phyloP scores from a whole-genome alignment of 495 filamentous ascomycete genomes.

The Tuber melanosporum region DNA sequence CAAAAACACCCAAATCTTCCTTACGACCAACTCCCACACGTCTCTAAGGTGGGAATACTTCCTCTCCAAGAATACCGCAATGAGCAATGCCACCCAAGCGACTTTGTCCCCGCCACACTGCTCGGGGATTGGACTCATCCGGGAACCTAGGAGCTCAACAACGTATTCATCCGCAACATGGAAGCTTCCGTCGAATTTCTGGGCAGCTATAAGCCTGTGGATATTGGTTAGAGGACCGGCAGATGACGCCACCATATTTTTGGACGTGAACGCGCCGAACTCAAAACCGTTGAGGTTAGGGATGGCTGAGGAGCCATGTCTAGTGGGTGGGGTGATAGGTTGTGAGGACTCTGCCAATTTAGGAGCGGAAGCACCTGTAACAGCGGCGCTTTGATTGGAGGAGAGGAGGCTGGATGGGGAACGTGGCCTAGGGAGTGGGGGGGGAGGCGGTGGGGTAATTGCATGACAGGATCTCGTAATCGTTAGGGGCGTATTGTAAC shows the following conservation, averaged over 20 bases:
- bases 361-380: too few relatives aligned
- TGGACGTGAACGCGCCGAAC: too few relatives aligned
- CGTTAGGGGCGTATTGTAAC: too few relatives aligned
- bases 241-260: neutral
- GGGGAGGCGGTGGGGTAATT: too few relatives aligned
- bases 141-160: slow-evolving; percentile 30
- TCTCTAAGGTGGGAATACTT: slow-evolving; percentile 44
- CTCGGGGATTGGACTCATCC: slow-evolving; percentile 22
- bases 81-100: slow-evolving; percentile 49
- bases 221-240: slow-evolving; percentile 18
- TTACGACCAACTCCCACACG: slow-evolving; percentile 54
- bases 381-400: too few relatives aligned
- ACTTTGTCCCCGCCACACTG: slow-evolving; percentile 17
- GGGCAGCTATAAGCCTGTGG: slow-evolving; percentile 45
- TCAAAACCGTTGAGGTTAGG: too few relatives aligned
- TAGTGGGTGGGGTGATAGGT: too few relatives aligned
- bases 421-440: too few relatives aligned
- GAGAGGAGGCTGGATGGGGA: too few relatives aligned
- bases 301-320: too few relatives aligned
- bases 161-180: slow-evolving; percentile 11
- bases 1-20: slow-evolving; percentile 50
- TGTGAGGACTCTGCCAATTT: too few relatives aligned
- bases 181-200: slow-evolving; percentile 50
- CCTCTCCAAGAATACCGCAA: slow-evolving; percentile 48
- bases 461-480: too few relatives aligned